Evolutionary conservation across 176 grass and related monocot species (phyloP), one percentile per base, ranked within the genome.

Genomic region (Raddia guianensis): DNA sequence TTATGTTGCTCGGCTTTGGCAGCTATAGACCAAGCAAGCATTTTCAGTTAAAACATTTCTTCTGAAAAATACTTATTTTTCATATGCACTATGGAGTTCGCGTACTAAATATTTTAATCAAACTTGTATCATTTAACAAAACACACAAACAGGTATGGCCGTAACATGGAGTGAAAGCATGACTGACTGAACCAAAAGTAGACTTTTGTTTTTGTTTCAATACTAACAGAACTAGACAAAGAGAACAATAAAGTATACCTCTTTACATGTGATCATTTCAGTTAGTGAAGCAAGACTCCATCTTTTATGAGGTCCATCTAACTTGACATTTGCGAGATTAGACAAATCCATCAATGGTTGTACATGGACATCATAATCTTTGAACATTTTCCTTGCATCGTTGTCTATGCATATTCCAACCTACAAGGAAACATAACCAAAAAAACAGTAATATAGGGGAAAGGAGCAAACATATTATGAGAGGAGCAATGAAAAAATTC

Each of bases 261-360:
- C 84, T 89, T 93, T 93, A 65, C 86, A 88, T 74, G 88, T 95
- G 54, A 99, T 70, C 55, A 80, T 87, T 91, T 99, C 86, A 33
- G 92, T 99, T 78, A 99, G 91, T 52, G 88, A 89, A 87, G 85
- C 83, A 61, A 99, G 86, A 80, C 96, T 84, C 90, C 92, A 99
- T 86, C 79, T 89, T 81, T 84, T 95, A 78, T 80, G 63, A 58
- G 82, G 81, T 44, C 81, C 82, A 46, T 52, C 86, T 80, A 93
- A 74, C 72, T 91, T 95, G 54, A 66, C 54, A 86, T 95, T 98
- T 70, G 92, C 96, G 73, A 99, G 64, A 58, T 15, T 77, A 66
- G 96, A 99, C 67, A 99, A 82, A 86, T 99, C 96, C 84, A 82
- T 88, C 75, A 99, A 77, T 37, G 88, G 84, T 63, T 91, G 77